Percentiles rank a stretch among this genome's conserved stretches.
Evolutionary conservation across 2,329 filamentous ascomycete genomes (phyloP).

Genomic region (Nigrospora oryzae): DNA sequence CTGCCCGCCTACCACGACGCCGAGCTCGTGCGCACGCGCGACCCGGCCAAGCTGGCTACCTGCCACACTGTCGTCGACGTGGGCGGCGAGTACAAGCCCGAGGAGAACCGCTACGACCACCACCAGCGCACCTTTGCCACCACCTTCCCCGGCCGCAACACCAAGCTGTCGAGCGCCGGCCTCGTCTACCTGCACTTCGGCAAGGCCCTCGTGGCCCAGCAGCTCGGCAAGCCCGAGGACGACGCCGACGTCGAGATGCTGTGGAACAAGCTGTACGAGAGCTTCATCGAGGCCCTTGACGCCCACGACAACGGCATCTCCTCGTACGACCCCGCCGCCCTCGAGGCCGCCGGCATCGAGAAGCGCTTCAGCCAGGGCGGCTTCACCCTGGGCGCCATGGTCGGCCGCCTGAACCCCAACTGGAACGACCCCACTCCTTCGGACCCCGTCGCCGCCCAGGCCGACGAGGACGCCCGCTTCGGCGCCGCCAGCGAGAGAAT

Average conservation of each 20-base stretch:
- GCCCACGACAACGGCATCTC: constrained; percentile 96
- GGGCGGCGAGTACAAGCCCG: constrained; percentile 84
- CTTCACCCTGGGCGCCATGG: constrained; percentile 77
- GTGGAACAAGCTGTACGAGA: constrained; percentile 83
- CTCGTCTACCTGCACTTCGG: constrained; percentile 96
- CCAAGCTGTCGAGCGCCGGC: constrained; percentile 89
- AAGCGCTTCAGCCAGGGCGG: constrained; percentile 79
- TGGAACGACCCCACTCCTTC: constrained; percentile 60
- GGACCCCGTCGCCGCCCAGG: constrained; percentile 53
- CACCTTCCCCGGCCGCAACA: constrained; percentile 74
- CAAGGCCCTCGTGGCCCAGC: constrained; percentile 64
- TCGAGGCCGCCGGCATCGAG: constrained; percentile 63
- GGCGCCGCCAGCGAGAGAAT: constrained; percentile 70
- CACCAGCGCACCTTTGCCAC: constrained; percentile 88
- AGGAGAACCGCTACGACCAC: constrained; percentile 80
- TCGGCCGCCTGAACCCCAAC: constrained; percentile 70
- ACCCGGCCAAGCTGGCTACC: constrained; percentile 64
- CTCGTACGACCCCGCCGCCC: constrained; percentile 62
- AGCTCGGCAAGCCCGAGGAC: constrained; percentile 46
- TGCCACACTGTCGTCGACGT: constrained; percentile 98
- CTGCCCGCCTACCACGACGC: constrained; percentile 73
- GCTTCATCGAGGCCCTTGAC: constrained; percentile 92
- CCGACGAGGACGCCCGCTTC: constrained; percentile 76
- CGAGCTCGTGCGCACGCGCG: constrained; percentile 76
- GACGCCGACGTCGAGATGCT: constrained; percentile 63